These are phyloP conservation scores for Acanthochlamys bracteata DNA, from an alignment of 106 monocot species.

Conservation along the genomic window DNA sequence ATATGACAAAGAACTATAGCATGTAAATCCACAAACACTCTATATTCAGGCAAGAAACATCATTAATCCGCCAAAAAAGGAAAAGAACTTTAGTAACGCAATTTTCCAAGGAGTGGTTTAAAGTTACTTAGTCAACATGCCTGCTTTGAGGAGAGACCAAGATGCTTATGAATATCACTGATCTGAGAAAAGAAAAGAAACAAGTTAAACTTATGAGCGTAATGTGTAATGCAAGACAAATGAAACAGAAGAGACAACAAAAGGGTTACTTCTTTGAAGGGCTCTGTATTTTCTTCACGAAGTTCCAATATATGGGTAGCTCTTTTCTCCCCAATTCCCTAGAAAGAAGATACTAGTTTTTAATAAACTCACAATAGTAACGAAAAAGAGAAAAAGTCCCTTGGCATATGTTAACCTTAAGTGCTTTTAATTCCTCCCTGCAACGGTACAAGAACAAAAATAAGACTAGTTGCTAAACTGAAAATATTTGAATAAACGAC, in stretches of 20 bases:
- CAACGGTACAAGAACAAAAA: slow-evolving; percentile 7
- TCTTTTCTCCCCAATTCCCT: slow-evolving; percentile 58
- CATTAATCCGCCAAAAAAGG: too few relatives aligned
- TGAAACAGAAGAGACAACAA: not conserved
- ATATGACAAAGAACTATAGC: not conserved
- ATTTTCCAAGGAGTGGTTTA: too few relatives aligned
- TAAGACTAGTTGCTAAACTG: too few relatives aligned
- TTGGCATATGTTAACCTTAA: slow-evolving; percentile 26
- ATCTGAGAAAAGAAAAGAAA: slow-evolving; percentile 19
- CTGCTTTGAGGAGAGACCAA: slow-evolving; percentile 29
- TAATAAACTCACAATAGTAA: not conserved
- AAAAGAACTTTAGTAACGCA: too few relatives aligned
- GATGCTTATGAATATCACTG: slow-evolving; percentile 22
- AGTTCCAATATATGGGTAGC: slow-evolving; percentile 35
- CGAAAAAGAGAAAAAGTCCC: not conserved
- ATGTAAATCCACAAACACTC: too few relatives aligned
- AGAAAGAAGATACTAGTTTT: not conserved
- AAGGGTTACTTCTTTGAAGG: slow-evolving; percentile 31
- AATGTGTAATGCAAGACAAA: too few relatives aligned
- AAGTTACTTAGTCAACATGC: slow-evolving; percentile 1
- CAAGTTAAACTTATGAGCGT: not conserved
- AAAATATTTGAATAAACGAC: too few relatives aligned
- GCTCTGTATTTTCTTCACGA: slow-evolving; percentile 26
- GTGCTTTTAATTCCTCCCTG: slow-evolving; percentile 38
- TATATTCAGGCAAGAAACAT: too few relatives aligned